Percentiles rank a stretch among this genome's conserved stretches.
Evolutionary conservation across 305 asterid genomes (phyloP).

Genomic region (Fraxinus platypoda): DNA sequence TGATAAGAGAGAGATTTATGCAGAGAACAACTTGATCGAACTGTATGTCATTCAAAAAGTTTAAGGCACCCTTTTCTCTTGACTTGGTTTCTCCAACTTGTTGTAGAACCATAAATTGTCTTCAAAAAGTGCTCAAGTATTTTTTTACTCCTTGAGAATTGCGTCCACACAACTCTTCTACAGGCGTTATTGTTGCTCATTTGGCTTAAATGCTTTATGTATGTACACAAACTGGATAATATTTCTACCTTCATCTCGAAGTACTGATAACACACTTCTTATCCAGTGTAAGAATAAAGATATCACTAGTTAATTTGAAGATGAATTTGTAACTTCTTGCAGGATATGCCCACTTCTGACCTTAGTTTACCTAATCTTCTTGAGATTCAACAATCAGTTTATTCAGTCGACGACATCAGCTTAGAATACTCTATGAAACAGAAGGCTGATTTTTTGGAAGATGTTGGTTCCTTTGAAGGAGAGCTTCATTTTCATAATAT

Average conservation of each 20-base stretch:
- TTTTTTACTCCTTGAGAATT: slow-evolving; percentile 15
- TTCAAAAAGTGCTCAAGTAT: slow-evolving; percentile 2
- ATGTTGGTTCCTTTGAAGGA: slow-evolving; percentile 48
- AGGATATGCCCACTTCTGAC: slow-evolving; percentile 59
- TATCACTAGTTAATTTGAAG: slow-evolving; percentile 14
- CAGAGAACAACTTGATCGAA: neutral
- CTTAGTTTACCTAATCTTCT: slow-evolving; percentile 42
- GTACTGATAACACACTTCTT: neutral
- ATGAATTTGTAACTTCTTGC: slow-evolving; percentile 31
- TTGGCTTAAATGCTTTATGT: slow-evolving; percentile 4
- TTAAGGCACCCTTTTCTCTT: neutral
- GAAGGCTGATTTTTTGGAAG: slow-evolving; percentile 49
- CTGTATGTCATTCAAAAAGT: slow-evolving; percentile 15
- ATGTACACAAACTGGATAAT: neutral
- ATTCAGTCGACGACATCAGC: slow-evolving; percentile 54
- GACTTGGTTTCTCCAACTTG: neutral
- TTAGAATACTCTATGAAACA: slow-evolving; percentile 42
- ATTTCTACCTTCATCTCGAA: neutral
- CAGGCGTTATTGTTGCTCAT: slow-evolving; percentile 9
- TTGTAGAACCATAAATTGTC: slow-evolving; percentile 9
- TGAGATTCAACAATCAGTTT: slow-evolving; percentile 57
- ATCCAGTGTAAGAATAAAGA: slow-evolving; percentile 5
- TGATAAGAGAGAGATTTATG: neutral
- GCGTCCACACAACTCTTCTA: neutral
- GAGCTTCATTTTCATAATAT: slow-evolving; percentile 27